Percentiles rank a stretch among this genome's conserved stretches.
Conservation (phyloP, 768 basidiomycete genomes). For the Mycena venus region DNA sequence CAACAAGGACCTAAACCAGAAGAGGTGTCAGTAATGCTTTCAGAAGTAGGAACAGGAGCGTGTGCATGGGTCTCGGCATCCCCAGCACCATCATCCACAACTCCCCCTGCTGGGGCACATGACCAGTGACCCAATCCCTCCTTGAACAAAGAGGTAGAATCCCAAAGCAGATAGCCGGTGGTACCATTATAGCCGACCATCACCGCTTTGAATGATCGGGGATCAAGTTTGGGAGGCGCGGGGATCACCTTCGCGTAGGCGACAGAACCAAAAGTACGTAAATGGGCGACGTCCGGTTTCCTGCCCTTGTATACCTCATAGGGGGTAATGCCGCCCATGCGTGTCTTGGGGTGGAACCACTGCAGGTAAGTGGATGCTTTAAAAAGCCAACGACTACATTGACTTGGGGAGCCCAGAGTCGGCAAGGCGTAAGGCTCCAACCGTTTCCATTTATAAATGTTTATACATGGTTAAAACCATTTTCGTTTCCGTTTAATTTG, state of each 20-base stretch:
- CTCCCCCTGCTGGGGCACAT: slow-evolving; percentile 16
- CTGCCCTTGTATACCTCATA: slow-evolving; percentile 17
- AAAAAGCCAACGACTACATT: too few species aligned
- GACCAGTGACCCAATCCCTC: slow-evolving; percentile 29
- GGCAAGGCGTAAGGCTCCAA: too few species aligned
- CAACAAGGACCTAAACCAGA: neutral
- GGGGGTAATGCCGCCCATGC: neutral
- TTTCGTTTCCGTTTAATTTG: too few species aligned
- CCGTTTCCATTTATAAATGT: too few species aligned
- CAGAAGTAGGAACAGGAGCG: neutral
- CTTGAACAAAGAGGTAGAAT: slow-evolving; percentile 36
- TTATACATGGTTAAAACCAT: too few species aligned
- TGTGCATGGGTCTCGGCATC: neutral
- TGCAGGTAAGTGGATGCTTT: neutral
- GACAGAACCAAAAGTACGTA: slow-evolving; percentile 46
- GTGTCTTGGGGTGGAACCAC: neutral
- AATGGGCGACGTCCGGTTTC: slow-evolving; percentile 41
- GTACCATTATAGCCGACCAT: too few species aligned
- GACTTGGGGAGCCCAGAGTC: neutral
- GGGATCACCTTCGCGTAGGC: slow-evolving; percentile 43
- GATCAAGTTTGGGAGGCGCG: too few species aligned
- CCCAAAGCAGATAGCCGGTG: too few species aligned
- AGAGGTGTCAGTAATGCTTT: neutral
- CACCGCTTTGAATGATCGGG: too few species aligned
- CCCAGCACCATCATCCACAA: neutral